Base-by-base conservation (phyloP, 2,329 filamentous ascomycete genomes). In the Diaporthe capsici region DNA sequence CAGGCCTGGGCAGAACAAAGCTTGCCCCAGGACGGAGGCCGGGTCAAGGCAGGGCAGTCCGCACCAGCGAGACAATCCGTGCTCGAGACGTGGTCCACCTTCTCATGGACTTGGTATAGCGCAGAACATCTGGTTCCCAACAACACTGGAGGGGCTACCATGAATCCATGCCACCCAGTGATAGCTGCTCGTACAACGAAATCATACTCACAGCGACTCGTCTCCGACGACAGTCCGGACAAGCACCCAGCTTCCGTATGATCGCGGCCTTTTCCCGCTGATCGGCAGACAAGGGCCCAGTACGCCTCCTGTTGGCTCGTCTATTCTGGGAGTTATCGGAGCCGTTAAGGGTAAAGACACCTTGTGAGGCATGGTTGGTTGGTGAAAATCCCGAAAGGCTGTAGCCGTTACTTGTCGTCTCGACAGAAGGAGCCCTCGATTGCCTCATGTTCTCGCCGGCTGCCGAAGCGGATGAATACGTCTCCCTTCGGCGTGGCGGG, bases 201-300 rank as follows among this genome's bases (percentile, higher is more conserved):
- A 25, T 47, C 12, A 47, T n/a, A 88, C 89, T 89, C 85, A 91
- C 89, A 81, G 89, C 89, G 82, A 91, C 90, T 81, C 90, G 86
- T 78, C 89, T 85, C 74, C 88, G 86, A 58, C 89, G 86, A 78
- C 90, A 92, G 79, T 91, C 89, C 47, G 81, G 79, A 79, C 90
- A 92, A 65, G 90, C 90, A 75, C 90, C 90, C 72, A 91, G 83
- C 81, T 91, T 91, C 79, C 90, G 84, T 77, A 92, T 91, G 75
- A 92, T 81, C 61, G 90, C 90, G 63, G 90, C 90, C 81, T 89
- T 89, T 79, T 91, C 89, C 81, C 90, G 87, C 79, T 91, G 90
- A 77, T 89, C 85, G 72, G 89, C 87, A 44, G 89, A 90, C 77
- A 92, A 84, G 77, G 90, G 90, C 57, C 90, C 90, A 77, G 90